phyloP scores from a whole-genome alignment of 345 rosid species.

The Camelina sativa region DNA sequence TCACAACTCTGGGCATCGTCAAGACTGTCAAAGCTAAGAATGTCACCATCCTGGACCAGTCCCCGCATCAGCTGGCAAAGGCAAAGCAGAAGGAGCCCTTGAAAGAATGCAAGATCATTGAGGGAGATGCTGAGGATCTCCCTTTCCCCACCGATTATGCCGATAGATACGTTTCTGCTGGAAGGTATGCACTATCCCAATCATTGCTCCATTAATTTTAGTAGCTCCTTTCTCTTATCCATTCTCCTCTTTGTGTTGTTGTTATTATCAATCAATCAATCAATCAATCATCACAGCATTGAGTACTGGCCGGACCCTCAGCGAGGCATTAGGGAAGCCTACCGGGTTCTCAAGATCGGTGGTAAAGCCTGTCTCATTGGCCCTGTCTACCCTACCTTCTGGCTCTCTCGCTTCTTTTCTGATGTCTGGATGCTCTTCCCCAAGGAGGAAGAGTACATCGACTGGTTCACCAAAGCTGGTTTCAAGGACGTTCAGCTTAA shows the following conservation, averaged over 20 bases:
- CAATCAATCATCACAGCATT: slow-evolving; percentile 54
- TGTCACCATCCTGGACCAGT: slow-evolving; percentile 95
- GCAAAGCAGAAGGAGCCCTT: slow-evolving; percentile 95
- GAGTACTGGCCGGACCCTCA: slow-evolving; percentile 99
- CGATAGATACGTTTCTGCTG: slow-evolving; percentile 95
- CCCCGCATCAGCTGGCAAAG: slow-evolving; percentile 98
- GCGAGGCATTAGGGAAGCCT: slow-evolving; percentile 96
- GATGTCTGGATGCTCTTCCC: slow-evolving; percentile 99
- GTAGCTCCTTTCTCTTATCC: neutral
- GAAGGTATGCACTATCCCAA: slow-evolving; percentile 52
- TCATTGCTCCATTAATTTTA: too few species aligned
- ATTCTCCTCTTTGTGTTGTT: too few species aligned
- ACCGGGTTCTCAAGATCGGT: slow-evolving; percentile 89
- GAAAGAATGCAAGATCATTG: slow-evolving; percentile 88
- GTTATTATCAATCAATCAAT: too few species aligned
- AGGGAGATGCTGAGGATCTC: slow-evolving; percentile 98
- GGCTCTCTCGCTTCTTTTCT: slow-evolving; percentile 97
- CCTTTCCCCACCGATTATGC: slow-evolving; percentile 90
- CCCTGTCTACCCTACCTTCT: slow-evolving; percentile 94
- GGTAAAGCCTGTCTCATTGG: slow-evolving; percentile 95
- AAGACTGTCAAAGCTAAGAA: slow-evolving; percentile 95
- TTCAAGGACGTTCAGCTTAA: slow-evolving; percentile 89
- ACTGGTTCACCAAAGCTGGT: slow-evolving; percentile 94
- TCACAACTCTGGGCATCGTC: slow-evolving; percentile 94
- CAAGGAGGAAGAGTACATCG: slow-evolving; percentile 98